phyloP scores from a whole-genome alignment of 768 basidiomycete genomes.

The Suillus bovinus region DNA sequence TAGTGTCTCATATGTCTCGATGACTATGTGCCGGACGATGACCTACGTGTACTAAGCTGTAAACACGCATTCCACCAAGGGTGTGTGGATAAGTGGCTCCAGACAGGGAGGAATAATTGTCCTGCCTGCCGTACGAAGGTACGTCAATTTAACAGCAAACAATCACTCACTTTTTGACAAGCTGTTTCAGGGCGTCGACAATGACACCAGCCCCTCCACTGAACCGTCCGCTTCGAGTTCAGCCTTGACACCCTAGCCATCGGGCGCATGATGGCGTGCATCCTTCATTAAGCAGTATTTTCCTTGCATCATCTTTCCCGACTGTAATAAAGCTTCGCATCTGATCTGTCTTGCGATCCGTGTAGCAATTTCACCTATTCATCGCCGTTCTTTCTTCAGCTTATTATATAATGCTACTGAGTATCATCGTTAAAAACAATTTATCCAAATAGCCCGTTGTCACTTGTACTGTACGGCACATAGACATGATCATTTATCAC shows the following conservation, averaged over 20 bases:
- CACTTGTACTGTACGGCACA: slow-evolving; percentile 2
- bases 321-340: not conserved
- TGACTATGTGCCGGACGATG: slow-evolving; percentile 78
- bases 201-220: slow-evolving; percentile 16
- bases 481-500: not conserved
- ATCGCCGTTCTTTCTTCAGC: slow-evolving; percentile 10
- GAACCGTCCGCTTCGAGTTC: slow-evolving; percentile 11
- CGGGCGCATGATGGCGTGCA: slow-evolving; percentile 13
- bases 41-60: slow-evolving; percentile 79
- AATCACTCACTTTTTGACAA: not conserved
- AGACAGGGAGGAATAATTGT: slow-evolving; percentile 85
- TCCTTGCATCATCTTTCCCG: not conserved
- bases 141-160: slow-evolving; percentile 17
- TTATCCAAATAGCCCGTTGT: not conserved
- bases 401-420: slow-evolving; percentile 2
- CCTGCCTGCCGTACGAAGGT: slow-evolving; percentile 87
- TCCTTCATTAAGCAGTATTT: slow-evolving; percentile 5
- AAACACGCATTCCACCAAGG: slow-evolving; percentile 87
- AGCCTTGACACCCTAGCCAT: slow-evolving; percentile 8
- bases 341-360: slow-evolving; percentile 18
- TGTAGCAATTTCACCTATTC: slow-evolving; percentile 10
- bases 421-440: not conserved
- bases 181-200: slow-evolving; percentile 25
- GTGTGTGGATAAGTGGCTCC: slow-evolving; percentile 90
- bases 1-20: slow-evolving; percentile 87